Evolutionary conservation across 257 asterid genomes (phyloP).

Genomic region (Solanum okadae): DNA sequence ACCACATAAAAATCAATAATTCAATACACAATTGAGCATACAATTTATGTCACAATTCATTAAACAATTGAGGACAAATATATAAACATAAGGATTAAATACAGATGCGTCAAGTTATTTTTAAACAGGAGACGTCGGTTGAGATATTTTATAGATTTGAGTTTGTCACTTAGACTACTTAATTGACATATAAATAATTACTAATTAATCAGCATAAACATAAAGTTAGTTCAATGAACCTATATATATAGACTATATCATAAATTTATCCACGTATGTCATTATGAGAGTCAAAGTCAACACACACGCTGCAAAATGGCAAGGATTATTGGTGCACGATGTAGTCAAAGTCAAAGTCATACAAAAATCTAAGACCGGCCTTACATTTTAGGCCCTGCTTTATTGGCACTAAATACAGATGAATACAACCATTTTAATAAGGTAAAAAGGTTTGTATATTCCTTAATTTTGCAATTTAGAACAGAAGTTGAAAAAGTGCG

Average conservation of each 20-base stretch:
- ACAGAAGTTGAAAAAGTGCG: neutral
- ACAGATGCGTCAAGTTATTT: neutral
- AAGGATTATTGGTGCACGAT: neutral
- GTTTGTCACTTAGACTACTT: neutral
- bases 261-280: neutral
- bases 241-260: neutral
- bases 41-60: neutral
- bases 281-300: neutral
- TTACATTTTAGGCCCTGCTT: neutral
- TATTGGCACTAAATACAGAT: neutral
- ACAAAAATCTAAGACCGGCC: neutral
- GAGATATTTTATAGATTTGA: neutral
- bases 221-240: neutral
- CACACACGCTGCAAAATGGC: neutral
- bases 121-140: neutral
- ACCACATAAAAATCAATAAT: neutral
- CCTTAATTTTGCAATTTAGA: neutral
- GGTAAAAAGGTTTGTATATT: neutral
- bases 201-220: neutral
- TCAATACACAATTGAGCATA: neutral
- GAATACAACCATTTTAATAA: neutral
- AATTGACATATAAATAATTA: neutral
- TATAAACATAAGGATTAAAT: neutral
- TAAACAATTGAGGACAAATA: neutral
- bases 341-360: neutral